A percentile compares a stretch with the other conserved stretches of the same genome.
phyloP scores from a whole-genome alignment of 805 yeast species.

The Kregervanrija fluxuum region DNA sequence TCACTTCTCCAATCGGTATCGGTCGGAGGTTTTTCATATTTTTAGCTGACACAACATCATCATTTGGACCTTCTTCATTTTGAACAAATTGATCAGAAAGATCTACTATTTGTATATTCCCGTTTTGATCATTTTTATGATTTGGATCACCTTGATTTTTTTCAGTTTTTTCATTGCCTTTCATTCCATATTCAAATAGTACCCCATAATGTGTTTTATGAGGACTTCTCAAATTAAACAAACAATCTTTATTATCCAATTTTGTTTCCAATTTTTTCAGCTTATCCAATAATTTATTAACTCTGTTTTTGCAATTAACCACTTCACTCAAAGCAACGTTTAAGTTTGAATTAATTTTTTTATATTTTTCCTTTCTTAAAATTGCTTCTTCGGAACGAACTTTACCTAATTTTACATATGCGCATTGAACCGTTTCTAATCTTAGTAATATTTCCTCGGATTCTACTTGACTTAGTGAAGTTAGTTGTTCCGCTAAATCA shows the following conservation, averaged over 20 bases:
- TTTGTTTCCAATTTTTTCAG: conserved; percentile 29
- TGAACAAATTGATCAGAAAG: background rate
- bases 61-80: background rate
- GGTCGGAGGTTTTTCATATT: no score
- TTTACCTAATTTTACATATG: conserved; percentile 6
- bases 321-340: conserved; percentile 7
- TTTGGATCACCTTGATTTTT: background rate
- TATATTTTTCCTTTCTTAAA: conserved; percentile 3
- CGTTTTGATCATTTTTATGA: background rate
- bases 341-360: conserved; percentile 2
- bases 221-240: conserved; percentile 29
- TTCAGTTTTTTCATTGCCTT: conserved; percentile 12
- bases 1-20: no score
- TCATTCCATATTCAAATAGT: conserved; percentile 27
- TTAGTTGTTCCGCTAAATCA: conserved; percentile 26
- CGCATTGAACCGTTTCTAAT: conserved; percentile 12
- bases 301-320: conserved; percentile 10
- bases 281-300: conserved; percentile 21
- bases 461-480: conserved; percentile 18
- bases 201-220: conserved; percentile 38
- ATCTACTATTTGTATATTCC: no score
- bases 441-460: conserved; percentile 14
- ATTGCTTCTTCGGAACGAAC: conserved; percentile 2
- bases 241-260: conserved; percentile 30
- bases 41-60: background rate